These are phyloP conservation scores for Trypanosoma scelopori DNA, from an alignment of 208 protist genomes.

Conservation along the genomic window DNA sequence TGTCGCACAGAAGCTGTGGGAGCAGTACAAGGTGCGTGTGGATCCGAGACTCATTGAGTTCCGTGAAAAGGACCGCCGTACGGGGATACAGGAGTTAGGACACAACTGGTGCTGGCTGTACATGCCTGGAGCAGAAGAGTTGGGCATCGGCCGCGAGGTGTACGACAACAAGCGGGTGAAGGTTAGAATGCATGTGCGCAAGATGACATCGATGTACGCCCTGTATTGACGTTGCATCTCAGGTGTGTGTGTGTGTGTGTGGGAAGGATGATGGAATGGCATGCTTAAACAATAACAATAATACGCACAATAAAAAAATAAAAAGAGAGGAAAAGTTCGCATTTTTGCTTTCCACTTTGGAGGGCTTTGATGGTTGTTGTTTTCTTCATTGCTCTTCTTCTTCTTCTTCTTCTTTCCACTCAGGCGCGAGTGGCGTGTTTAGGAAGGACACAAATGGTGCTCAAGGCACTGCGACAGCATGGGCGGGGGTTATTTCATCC, in stretches of 20 bases:
- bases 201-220: conserved; percentile 65
- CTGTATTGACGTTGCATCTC: conserved; percentile 57
- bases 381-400: conserved; percentile 8
- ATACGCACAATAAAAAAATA: too few species aligned
- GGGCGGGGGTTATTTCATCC: not conserved
- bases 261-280: not conserved
- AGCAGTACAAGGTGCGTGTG: conserved; percentile 91
- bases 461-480: conserved; percentile 3
- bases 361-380: conserved; percentile 9
- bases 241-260: conserved; percentile 1
- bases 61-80: conserved; percentile 85
- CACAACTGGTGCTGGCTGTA: conserved; percentile 94
- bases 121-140: conserved; percentile 88
- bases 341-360: not conserved
- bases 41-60: conserved; percentile 88
- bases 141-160: conserved; percentile 88
- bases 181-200: conserved; percentile 91
- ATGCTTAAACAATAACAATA: too few species aligned
- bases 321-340: too few species aligned
- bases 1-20: conserved; percentile 90
- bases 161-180: conserved; percentile 93
- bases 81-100: conserved; percentile 88
- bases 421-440: not conserved
- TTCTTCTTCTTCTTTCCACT: conserved; percentile 4
- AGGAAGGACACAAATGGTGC: not conserved